These are phyloP conservation scores for Daldinia eschscholtzii DNA, from an alignment of 2,329 filamentous ascomycete genomes.

Conservation along the genomic window DNA sequence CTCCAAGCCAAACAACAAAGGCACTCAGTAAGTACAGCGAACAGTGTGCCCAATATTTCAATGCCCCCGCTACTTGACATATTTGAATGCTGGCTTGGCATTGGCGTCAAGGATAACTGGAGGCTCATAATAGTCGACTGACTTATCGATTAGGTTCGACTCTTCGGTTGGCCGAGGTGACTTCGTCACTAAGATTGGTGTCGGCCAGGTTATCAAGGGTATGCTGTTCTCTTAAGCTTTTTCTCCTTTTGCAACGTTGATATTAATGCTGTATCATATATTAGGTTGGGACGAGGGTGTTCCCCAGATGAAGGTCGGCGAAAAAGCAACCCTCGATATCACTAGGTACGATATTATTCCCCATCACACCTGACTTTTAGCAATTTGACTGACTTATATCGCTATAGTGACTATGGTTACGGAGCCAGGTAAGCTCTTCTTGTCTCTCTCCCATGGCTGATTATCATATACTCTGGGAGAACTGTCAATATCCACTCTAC, in stretches of 20 bases:
- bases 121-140: conserved; percentile 34
- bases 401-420: conserved; percentile 51
- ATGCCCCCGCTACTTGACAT: conserved; percentile 33
- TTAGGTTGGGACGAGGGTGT: conserved; percentile 90
- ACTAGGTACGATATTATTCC: conserved; percentile 67
- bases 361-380: conserved; percentile 3
- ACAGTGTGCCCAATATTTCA: conserved; percentile 15
- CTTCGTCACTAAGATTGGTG: conserved; percentile 83
- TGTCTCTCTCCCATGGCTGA: conserved; percentile 6
- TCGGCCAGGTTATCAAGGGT: conserved; percentile 90
- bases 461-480: conserved; percentile 3
- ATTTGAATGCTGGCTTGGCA: conserved; percentile 26
- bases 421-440: conserved; percentile 50
- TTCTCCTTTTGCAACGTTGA: conserved; percentile 9
- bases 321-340: conserved; percentile 89
- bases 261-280: conserved; percentile 28
- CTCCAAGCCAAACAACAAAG: conserved; percentile 72
- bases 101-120: conserved; percentile 30
- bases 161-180: conserved; percentile 82
- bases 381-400: conserved; percentile 36
- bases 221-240: conserved; percentile 44
- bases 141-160: conserved; percentile 79
- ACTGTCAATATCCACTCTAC: conserved; percentile 18
- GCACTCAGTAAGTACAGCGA: conserved; percentile 72
- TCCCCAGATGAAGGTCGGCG: conserved; percentile 85